phyloP scores from a whole-genome alignment of 352 stramenopile species.

The Thraustochytrium sp. region DNA sequence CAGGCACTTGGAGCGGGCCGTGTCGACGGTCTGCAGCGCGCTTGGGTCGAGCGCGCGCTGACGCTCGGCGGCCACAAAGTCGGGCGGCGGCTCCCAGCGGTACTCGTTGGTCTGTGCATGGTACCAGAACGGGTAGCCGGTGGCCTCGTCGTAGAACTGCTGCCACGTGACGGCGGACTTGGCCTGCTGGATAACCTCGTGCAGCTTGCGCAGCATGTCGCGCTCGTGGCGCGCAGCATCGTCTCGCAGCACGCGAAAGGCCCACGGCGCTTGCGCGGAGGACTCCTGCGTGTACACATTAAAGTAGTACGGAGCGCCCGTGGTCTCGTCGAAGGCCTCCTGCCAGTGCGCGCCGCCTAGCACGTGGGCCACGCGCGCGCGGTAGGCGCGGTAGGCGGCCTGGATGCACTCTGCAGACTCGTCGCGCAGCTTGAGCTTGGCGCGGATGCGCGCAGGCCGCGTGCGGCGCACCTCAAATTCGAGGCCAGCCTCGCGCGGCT shows the following conservation, averaged over 20 bases:
- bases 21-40: neutral
- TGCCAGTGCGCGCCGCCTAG: conserved; percentile 73
- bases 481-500: conserved; percentile 73
- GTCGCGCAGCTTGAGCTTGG: conserved; percentile 62
- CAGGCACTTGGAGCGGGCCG: neutral
- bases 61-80: neutral
- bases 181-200: neutral
- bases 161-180: neutral
- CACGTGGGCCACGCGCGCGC: conserved; percentile 61
- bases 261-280: conserved; percentile 28
- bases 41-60: neutral
- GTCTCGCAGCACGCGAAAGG: conserved; percentile 51
- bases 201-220: conserved; percentile 35
- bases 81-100: conserved; percentile 61
- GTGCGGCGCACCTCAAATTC: conserved; percentile 67
- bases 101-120: conserved; percentile 33
- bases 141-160: conserved; percentile 42
- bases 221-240: conserved; percentile 47
- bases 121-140: conserved; percentile 37
- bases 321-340: conserved; percentile 53
- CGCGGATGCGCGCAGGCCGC: conserved; percentile 62
- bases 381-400: conserved; percentile 66
- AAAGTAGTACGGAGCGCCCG: conserved; percentile 65
- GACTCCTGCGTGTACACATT: conserved; percentile 68
- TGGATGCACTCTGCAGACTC: conserved; percentile 68